These are phyloP conservation scores for Ceratocystis lukuohia DNA, from an alignment of 2,329 filamentous ascomycete genomes.

Conservation along the genomic window DNA sequence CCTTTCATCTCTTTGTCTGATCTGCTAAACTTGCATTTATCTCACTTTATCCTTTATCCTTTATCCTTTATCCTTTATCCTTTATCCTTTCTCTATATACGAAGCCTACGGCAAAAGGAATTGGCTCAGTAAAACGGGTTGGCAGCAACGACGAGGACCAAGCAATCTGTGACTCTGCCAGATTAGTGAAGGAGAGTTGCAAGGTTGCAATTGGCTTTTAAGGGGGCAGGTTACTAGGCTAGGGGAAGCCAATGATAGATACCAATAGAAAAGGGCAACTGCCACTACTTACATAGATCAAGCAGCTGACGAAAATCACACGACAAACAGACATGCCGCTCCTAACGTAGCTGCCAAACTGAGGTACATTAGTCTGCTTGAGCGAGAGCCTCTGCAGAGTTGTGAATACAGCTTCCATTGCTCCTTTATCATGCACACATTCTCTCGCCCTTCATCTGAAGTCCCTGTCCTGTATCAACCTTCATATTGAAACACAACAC, in stretches of 20 bases:
- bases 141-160: background rate
- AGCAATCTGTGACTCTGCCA: background rate
- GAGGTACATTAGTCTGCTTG: background rate
- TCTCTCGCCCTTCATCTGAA: constrained; percentile 6
- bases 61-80: no score
- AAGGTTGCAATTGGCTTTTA: constrained; percentile 9
- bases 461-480: background rate
- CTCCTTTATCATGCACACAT: background rate
- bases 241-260: background rate
- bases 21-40: no score
- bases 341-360: background rate
- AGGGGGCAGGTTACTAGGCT: constrained; percentile 3
- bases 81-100: no score
- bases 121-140: background rate
- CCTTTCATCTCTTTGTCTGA: no score
- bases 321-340: background rate
- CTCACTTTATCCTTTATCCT: no score
- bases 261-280: constrained; percentile 1
- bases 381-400: background rate
- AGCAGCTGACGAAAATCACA: background rate
- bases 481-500: constrained; percentile 7
- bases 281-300: background rate
- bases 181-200: background rate
- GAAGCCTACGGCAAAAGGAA: no score
- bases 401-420: background rate